Conservation (phyloP, 2,329 filamentous ascomycete species). For the Geoglossum cookeanum region DNA sequence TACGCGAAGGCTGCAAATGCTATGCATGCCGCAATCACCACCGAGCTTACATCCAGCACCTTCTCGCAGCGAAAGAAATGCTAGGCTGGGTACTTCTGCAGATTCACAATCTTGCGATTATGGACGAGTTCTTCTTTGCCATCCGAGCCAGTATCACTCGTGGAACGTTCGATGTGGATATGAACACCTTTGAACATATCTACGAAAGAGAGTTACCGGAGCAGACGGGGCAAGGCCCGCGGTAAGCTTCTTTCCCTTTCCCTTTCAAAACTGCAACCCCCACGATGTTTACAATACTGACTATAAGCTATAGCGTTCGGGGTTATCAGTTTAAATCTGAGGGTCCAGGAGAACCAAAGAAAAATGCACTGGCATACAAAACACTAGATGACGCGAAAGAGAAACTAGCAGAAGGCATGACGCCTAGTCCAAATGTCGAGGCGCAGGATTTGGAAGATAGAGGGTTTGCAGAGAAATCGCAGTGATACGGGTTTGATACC, state of each 20-base stretch:
- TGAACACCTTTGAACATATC: constrained; percentile 37
- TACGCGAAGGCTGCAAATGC: constrained; percentile 49
- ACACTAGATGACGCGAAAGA: constrained; percentile 31
- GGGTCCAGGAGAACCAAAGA: constrained; percentile 40
- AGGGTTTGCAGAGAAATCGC: constrained; percentile 32
- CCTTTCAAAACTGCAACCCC: neutral
- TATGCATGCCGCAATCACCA: constrained; percentile 74
- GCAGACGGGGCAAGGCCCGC: constrained; percentile 58
- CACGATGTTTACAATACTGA: constrained; percentile 2
- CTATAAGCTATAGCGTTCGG: constrained; percentile 31
- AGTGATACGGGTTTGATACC: neutral
- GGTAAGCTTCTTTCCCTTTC: constrained; percentile 22
- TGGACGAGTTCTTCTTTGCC: constrained; percentile 53
- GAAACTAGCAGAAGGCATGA: constrained; percentile 28
- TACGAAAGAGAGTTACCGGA: constrained; percentile 58
- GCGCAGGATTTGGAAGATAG: constrained; percentile 33
- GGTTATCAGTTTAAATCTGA: constrained; percentile 68
- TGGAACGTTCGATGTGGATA: constrained; percentile 34
- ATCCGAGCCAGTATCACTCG: constrained; percentile 45
- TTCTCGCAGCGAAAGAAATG: constrained; percentile 87
- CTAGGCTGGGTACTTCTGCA: constrained; percentile 85
- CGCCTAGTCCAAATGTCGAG: constrained; percentile 28
- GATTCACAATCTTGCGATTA: constrained; percentile 66
- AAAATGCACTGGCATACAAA: constrained; percentile 49
- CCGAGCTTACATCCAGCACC: constrained; percentile 69